Evolutionary conservation across 2,329 filamentous ascomycete genomes (phyloP).

Genomic region (Fusarium gaditjirri): DNA sequence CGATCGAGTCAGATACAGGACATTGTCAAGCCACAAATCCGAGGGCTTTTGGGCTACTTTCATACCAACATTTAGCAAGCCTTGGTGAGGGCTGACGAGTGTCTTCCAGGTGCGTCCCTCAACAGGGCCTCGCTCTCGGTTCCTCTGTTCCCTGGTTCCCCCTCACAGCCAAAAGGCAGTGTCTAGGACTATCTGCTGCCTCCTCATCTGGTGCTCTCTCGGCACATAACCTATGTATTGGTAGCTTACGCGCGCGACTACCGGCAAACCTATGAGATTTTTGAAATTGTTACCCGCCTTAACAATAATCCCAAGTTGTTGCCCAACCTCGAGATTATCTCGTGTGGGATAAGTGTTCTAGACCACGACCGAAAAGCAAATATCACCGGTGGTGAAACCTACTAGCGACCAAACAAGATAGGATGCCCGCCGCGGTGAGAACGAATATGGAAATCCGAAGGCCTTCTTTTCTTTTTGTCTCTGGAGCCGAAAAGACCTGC

Average conservation of each 20-base stretch:
- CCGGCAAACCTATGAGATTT: slow-evolving; percentile 10
- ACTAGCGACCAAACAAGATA: slow-evolving; percentile 14
- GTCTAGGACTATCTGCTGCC: background rate
- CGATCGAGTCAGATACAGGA: background rate
- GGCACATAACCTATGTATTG: background rate
- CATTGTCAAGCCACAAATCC: background rate
- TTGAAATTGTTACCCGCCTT: slow-evolving; percentile 30
- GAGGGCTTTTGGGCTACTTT: background rate
- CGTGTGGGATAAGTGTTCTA: slow-evolving; percentile 7
- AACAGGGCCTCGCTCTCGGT: background rate
- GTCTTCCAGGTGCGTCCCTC: background rate
- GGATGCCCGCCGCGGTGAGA: background rate
- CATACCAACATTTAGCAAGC: background rate
- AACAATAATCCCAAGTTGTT: slow-evolving; percentile 24
- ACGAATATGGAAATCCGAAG: slow-evolving; percentile 16
- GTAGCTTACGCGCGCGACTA: slow-evolving; percentile 26
- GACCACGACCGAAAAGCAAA: slow-evolving; percentile 17
- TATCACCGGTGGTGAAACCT: slow-evolving; percentile 24
- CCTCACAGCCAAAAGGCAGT: background rate
- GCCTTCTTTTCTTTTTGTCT: slow-evolving; percentile 5
- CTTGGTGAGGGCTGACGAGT: background rate
- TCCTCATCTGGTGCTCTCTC: background rate
- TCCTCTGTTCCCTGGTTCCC: background rate
- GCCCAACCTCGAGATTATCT: slow-evolving; percentile 4
- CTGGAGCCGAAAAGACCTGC: slow-evolving; percentile 10